Conservation (phyloP, 345 rosid species). For the Sisymbrium irio region DNA sequence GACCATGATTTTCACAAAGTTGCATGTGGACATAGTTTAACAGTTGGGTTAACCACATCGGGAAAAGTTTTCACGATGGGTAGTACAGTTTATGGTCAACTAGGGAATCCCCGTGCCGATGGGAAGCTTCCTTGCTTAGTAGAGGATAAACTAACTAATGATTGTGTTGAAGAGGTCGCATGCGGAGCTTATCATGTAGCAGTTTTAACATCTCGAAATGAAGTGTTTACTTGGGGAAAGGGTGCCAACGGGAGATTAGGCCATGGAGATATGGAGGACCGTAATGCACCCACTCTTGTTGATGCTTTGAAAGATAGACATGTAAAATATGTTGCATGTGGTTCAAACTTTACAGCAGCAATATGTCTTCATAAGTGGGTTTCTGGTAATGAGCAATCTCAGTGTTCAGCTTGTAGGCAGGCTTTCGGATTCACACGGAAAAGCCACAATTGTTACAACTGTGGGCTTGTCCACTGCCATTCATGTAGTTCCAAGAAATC, state of each 20-base stretch:
- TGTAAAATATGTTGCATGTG: slow-evolving; percentile 80
- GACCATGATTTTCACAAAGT: slow-evolving; percentile 75
- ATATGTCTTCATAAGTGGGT: slow-evolving; percentile 96
- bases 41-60: slow-evolving; percentile 80
- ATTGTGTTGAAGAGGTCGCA: slow-evolving; percentile 79
- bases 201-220: slow-evolving; percentile 74
- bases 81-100: slow-evolving; percentile 92
- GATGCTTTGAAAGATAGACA: slow-evolving; percentile 88
- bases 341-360: slow-evolving; percentile 81
- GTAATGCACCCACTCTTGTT: slow-evolving; percentile 69
- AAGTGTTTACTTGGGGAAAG: slow-evolving; percentile 94
- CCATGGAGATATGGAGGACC: slow-evolving; percentile 88
- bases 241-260: slow-evolving; percentile 98
- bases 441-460: slow-evolving; percentile 92
- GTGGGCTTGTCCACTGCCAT: slow-evolving; percentile 98
- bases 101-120: slow-evolving; percentile 77
- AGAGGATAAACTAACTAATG: slow-evolving; percentile 63
- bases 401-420: slow-evolving; percentile 89
- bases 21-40: slow-evolving; percentile 92
- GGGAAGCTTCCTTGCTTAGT: slow-evolving; percentile 78
- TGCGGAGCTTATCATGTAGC: slow-evolving; percentile 91
- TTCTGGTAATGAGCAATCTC: slow-evolving; percentile 86
- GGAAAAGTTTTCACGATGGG: slow-evolving; percentile 90
- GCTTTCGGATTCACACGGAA: slow-evolving; percentile 93
- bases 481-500: slow-evolving; percentile 92